Conservation (phyloP, 805 yeast genomes). For the Tetrapisispora namnaoensis region DNA sequence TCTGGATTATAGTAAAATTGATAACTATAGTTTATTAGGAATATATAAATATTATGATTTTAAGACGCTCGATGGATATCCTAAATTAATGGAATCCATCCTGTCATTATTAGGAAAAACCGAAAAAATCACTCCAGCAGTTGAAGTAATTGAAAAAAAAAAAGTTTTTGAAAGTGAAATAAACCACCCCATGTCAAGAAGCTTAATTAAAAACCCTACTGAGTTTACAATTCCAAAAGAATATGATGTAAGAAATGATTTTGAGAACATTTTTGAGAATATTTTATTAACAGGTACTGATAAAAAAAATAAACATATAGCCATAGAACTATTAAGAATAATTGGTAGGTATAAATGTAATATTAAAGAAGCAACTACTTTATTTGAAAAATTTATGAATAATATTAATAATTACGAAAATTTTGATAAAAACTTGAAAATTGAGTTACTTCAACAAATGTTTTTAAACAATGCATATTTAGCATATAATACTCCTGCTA, state of each 20-base stretch:
- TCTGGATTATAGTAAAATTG: constrained; percentile 6
- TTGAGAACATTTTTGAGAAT: constrained; percentile 7
- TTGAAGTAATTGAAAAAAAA: background rate
- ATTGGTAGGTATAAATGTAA: constrained; percentile 14
- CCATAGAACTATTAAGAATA: constrained; percentile 13
- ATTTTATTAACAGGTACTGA: constrained; percentile 31
- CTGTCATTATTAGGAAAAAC: background rate
- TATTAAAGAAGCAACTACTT: constrained; percentile 26
- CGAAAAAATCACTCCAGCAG: background rate
- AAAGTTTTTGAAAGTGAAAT: background rate
- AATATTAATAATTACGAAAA: constrained; percentile 34
- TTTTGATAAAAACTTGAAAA: background rate
- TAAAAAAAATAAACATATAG: constrained; percentile 18
- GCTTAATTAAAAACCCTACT: background rate
- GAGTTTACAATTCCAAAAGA: background rate
- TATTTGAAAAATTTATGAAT: constrained; percentile 33
- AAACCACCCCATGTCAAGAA: too few relatives aligned
- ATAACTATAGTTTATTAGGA: constrained; percentile 13
- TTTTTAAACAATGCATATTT: constrained; percentile 31
- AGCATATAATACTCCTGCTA: constrained; percentile 28
- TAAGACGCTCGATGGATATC: background rate
- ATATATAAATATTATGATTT: constrained; percentile 6
- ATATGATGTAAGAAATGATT: background rate
- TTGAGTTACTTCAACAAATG: background rate
- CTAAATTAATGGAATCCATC: constrained; percentile 2